phyloP scores from a whole-genome alignment of 139 green algal species.

The Auxenochlorella pyrenoidosa region DNA sequence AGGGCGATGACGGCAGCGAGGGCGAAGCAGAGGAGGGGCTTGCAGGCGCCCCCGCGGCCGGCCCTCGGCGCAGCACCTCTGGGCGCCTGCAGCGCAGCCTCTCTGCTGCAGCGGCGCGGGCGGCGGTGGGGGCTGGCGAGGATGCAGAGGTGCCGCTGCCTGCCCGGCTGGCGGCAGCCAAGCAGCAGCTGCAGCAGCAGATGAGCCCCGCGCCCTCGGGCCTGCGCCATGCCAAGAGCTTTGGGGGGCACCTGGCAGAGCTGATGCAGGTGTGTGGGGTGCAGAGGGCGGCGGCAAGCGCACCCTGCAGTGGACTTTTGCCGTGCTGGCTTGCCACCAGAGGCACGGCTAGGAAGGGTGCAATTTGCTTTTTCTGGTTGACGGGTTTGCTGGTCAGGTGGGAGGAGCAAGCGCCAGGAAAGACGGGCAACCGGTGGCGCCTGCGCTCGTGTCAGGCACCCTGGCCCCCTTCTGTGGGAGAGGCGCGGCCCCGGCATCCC shows the following conservation, averaged over 20 bases:
- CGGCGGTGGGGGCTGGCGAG: background rate
- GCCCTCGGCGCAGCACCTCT: background rate
- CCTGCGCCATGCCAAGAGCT: conserved; percentile 8
- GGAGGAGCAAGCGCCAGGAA: no score
- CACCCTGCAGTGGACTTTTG: no score
- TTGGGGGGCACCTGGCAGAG: conserved; percentile 10
- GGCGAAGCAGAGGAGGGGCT: background rate
- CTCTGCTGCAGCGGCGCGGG: background rate
- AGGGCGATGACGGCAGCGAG: background rate
- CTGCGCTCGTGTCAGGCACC: no score
- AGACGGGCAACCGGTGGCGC: no score
- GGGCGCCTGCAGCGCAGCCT: background rate
- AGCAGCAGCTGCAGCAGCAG: conserved; percentile 1
- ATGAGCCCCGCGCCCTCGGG: background rate
- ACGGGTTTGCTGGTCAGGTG: no score
- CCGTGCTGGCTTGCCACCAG: no score
- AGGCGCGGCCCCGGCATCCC: no score
- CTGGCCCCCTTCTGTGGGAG: no score
- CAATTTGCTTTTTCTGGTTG: no score
- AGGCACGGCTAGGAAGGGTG: no score
- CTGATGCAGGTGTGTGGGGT: background rate
- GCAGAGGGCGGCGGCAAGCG: no score
- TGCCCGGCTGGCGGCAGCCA: background rate
- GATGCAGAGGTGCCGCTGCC: background rate
- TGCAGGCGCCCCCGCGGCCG: background rate